A percentile compares a stretch with the other conserved stretches of the same genome.
Evolutionary conservation across 2,329 filamentous ascomycete species (phyloP).

Genomic region (Aschersonia sp.): DNA sequence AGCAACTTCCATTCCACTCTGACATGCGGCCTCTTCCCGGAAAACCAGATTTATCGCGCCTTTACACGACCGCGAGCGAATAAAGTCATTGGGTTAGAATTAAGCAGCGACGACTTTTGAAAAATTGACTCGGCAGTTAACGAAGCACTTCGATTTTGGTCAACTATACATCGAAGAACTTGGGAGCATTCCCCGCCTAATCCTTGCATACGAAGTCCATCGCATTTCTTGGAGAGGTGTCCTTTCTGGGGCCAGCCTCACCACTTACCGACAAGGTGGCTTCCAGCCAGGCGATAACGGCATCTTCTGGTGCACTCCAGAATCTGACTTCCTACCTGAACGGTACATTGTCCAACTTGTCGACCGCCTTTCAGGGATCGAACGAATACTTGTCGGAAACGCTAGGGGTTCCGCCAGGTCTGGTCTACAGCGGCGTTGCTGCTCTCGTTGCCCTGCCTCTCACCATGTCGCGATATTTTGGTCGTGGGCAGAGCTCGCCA

Average conservation of each 20-base stretch:
- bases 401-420: conserved; percentile 31
- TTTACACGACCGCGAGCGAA: too few species aligned
- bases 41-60: too few species aligned
- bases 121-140: not conserved
- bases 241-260: conserved; percentile 20
- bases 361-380: conserved; percentile 30
- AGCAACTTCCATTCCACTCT: too few species aligned
- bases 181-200: not conserved
- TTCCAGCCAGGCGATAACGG: conserved; percentile 41
- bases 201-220: not conserved
- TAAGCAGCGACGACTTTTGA: not conserved
- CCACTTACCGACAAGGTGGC: conserved; percentile 41
- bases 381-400: conserved; percentile 37
- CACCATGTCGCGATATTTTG: conserved; percentile 39
- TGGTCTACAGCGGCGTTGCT: conserved; percentile 35
- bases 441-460: conserved; percentile 33
- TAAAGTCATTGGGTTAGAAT: too few species aligned
- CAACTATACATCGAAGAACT: too few species aligned
- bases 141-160: too few species aligned
- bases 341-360: conserved; percentile 33
- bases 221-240: conserved; percentile 11
- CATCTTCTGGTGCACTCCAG: conserved; percentile 49
- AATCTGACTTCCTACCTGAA: conserved; percentile 45
- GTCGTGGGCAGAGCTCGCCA: conserved; percentile 34
- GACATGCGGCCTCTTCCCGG: too few species aligned